These are phyloP conservation scores for Penicillium corylophilum DNA, from an alignment of 2,329 filamentous ascomycete genomes.

Conservation along the genomic window DNA sequence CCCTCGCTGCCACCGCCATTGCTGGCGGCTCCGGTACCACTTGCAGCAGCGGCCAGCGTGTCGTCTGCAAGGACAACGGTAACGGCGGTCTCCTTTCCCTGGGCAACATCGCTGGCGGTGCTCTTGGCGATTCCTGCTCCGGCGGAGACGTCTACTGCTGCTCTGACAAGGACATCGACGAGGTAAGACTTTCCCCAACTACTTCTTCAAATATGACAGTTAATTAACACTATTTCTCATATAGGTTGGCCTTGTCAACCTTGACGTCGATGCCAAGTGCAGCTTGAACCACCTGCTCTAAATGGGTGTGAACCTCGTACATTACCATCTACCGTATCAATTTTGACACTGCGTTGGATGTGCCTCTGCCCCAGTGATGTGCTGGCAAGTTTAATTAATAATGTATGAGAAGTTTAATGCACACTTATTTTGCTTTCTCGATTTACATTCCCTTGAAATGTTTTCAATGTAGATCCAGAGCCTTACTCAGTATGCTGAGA, in stretches of 20 bases:
- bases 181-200: background rate
- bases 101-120: slow-evolving; percentile 7
- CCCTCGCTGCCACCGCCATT: background rate
- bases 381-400: background rate
- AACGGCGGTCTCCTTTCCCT: slow-evolving; percentile 6
- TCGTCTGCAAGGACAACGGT: slow-evolving; percentile 9
- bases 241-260: slow-evolving; percentile 7
- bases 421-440: background rate
- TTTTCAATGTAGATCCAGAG: no score
- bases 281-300: slow-evolving; percentile 12
- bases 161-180: background rate
- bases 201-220: no score
- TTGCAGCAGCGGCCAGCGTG: slow-evolving; percentile 2
- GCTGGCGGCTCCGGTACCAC: background rate
- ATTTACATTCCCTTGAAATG: no score
- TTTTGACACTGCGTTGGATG: background rate
- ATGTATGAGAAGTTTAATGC: background rate
- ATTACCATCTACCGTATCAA: background rate
- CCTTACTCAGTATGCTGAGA: no score
- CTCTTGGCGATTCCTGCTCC: slow-evolving; percentile 3
- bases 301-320: background rate
- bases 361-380: background rate
- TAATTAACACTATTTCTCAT: background rate
- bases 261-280: slow-evolving; percentile 11
- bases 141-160: slow-evolving; percentile 13